Evolutionary conservation across 1,284 basidiomycete genomes (phyloP), one percentile per base, ranked within the genome.

Genomic region (Peniophora sp.): DNA sequence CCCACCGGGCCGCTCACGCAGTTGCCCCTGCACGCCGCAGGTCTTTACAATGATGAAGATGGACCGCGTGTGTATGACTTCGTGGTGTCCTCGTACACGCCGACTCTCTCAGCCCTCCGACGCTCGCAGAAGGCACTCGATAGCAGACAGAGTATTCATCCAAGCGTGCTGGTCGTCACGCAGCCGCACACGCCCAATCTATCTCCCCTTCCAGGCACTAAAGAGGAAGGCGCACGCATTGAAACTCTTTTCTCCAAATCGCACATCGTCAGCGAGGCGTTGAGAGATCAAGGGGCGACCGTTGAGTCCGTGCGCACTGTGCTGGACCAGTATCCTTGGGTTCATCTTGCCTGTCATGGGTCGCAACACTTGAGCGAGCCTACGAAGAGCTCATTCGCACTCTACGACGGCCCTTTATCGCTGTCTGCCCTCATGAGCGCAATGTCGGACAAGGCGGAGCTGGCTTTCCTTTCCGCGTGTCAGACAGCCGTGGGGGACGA

Each of bases 401-500:
- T 41, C 5, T 41, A 41, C 38, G 38, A 41, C n/a, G 38, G 38
- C n/a, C 38, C n/a, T 8, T n/a, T 41, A 5, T 8, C 16, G 38
- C 51, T 48, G 2, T 50, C 52, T 3, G 35, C 20, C 20, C 44
- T 48, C 16, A 22, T 16, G 23, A 16, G 20, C 2, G 34, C 52
- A 45, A 51, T 57, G 22, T 50, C 50, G 46, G 48, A 55, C 9
- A 57, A 57, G 53, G 55, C 51, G 2, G 38, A 32, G n/a, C 59
- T 27, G 25, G 60, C 58, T 16, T 59, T 61, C 48, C 56, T 63
- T 25, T 59, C 57, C n/a, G 60, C 62, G n/a, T 63, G 60, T 45
- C 55, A 63, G 45, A 61, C 61, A n/a, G 58, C 59, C 11, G 39
- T 22, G 16, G 58, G 56, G 14, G 55, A 60, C 25, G 48, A 52